These are phyloP conservation scores for Pythium rhizo-oryzae DNA, from an alignment of 352 stramenopile genomes.

Conservation along the genomic window DNA sequence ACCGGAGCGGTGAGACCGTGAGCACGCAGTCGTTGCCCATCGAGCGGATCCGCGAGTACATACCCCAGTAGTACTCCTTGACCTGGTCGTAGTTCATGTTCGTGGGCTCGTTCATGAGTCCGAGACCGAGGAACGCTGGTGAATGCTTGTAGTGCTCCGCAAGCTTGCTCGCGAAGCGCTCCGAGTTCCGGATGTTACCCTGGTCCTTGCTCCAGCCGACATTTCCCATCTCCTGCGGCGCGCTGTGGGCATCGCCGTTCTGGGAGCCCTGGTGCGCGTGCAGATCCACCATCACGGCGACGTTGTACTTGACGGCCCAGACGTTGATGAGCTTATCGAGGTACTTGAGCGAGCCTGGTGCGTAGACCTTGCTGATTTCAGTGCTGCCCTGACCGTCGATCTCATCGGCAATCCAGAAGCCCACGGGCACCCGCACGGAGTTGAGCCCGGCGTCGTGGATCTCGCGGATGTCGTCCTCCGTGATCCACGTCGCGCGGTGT, in stretches of 20 bases:
- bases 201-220: constrained; percentile 33
- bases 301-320: constrained; percentile 55
- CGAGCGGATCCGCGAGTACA: constrained; percentile 43
- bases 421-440: constrained; percentile 33
- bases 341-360: constrained; percentile 43
- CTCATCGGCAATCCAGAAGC: constrained; percentile 30
- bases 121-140: constrained; percentile 50
- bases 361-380: constrained; percentile 18
- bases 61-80: constrained; percentile 44
- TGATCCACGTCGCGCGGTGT: constrained; percentile 62
- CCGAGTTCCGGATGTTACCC: constrained; percentile 42
- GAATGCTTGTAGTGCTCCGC: constrained; percentile 45
- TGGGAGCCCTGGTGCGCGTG: constrained; percentile 58
- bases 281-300: constrained; percentile 58
- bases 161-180: constrained; percentile 42
- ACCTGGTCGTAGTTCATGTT: constrained; percentile 27
- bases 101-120: constrained; percentile 58
- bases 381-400: background rate
- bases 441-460: constrained; percentile 35
- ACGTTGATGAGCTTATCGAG: constrained; percentile 53
- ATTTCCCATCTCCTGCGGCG: constrained; percentile 18
- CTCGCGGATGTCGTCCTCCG: constrained; percentile 45
- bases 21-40: constrained; percentile 32
- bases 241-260: constrained; percentile 59
- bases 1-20: constrained; percentile 25